These are phyloP conservation scores for Hordeum marinum DNA, from an alignment of 176 grass and related monocot genomes.

Conservation along the genomic window DNA sequence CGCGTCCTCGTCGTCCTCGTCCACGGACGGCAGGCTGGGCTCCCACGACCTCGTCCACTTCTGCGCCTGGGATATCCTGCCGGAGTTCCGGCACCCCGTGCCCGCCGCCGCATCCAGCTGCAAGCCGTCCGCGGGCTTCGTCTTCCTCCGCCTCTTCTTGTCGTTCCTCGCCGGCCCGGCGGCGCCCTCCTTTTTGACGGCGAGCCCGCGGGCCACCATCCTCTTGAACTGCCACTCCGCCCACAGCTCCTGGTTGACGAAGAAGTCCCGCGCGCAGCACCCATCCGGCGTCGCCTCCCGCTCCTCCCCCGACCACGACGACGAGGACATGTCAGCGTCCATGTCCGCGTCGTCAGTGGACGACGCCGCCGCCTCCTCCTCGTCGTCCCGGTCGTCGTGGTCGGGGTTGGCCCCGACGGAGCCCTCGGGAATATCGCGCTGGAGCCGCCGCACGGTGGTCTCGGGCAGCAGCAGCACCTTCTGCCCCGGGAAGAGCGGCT, in stretches of 20 bases:
- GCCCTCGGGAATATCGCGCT: conserved; percentile 15
- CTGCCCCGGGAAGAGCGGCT: conserved; percentile 53
- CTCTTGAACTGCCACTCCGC: neutral
- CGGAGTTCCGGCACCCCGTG: no score
- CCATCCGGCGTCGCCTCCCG: neutral
- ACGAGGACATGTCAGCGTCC: neutral
- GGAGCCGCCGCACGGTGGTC: conserved; percentile 31
- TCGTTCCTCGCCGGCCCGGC: neutral
- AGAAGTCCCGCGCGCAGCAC: conserved; percentile 34
- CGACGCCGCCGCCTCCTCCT: neutral
- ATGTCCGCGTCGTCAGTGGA: neutral
- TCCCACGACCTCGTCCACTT: conserved; percentile 30
- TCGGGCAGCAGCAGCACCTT: conserved; percentile 48
- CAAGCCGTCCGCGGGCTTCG: neutral
- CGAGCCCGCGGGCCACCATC: conserved; percentile 14
- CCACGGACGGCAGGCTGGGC: conserved; percentile 43
- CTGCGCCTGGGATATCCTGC: neutral
- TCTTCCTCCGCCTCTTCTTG: neutral
- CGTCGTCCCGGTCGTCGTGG: neutral
- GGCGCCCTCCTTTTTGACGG: neutral
- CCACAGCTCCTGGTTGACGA: conserved; percentile 28
- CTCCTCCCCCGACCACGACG: neutral
- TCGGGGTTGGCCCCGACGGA: neutral
- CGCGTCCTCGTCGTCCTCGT: conserved; percentile 39
- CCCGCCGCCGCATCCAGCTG: neutral